Conservation (phyloP, 75 land plant species). For the Adiantum capillusveneris region DNA sequence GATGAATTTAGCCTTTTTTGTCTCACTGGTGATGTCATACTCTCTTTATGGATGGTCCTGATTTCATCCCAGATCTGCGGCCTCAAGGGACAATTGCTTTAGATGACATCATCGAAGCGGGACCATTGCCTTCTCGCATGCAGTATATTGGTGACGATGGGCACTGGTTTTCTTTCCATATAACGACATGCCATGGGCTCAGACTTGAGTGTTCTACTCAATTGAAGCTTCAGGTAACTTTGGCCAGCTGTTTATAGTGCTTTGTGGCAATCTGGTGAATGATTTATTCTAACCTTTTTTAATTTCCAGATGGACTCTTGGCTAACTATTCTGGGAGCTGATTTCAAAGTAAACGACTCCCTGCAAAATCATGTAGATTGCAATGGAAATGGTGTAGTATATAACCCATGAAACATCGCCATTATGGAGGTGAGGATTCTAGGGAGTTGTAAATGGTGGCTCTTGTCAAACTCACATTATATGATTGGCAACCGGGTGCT, state of each 20-base stretch:
- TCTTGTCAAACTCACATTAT: no score
- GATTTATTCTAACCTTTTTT: not conserved
- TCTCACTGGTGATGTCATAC: no score
- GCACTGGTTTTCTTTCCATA: conserved; percentile 50
- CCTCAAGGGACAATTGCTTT: conserved; percentile 79
- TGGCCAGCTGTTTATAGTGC: not conserved
- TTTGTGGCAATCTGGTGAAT: not conserved
- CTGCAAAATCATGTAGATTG: no score
- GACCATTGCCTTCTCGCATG: conserved; percentile 38
- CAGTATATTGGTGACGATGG: conserved; percentile 34
- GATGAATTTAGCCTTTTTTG: no score
- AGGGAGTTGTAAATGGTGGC: no score
- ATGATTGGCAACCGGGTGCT: no score
- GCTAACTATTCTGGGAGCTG: conserved; percentile 3
- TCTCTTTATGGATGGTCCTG: no score
- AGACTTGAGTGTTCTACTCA: conserved; percentile 71
- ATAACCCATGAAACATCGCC: no score
- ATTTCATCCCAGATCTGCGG: conserved; percentile 54
- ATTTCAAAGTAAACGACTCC: no score
- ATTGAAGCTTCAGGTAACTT: conserved; percentile 28
- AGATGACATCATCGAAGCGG: conserved; percentile 70
- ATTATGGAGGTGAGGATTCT: no score
- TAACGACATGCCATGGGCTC: conserved; percentile 75
- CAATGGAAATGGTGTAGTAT: no score
- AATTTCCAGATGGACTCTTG: conserved; percentile 6